These are phyloP conservation scores for Stramenopiles sp. DNA, from an alignment of 352 stramenopile species.

Conservation along the genomic window DNA sequence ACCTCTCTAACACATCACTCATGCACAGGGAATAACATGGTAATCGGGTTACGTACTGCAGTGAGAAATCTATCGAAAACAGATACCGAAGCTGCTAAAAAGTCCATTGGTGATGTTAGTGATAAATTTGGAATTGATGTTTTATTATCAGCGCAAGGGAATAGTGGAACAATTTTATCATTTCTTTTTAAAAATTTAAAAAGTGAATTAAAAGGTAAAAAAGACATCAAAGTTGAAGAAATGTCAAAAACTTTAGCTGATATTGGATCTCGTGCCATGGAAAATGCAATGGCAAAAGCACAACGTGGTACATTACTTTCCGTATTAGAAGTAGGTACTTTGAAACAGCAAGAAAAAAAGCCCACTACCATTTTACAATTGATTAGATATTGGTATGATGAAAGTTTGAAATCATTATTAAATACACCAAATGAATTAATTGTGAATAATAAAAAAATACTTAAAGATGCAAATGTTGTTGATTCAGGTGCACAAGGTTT, in stretches of 20 bases:
- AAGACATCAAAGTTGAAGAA: background rate
- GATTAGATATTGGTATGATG: background rate
- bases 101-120: no score
- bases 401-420: slow-evolving; percentile 1
- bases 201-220: background rate
- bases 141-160: background rate
- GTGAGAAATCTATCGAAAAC: background rate
- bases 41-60: background rate
- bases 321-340: background rate
- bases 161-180: background rate
- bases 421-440: slow-evolving; percentile 19
- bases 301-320: background rate
- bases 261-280: background rate
- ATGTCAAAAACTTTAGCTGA: background rate
- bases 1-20: no score
- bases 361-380: background rate
- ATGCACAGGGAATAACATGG: no score
- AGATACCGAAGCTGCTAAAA: background rate
- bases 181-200: background rate
- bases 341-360: background rate
- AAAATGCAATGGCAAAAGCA: background rate
- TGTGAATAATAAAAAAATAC: slow-evolving; percentile 19
- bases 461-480: slow-evolving; percentile 19
- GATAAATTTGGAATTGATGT: background rate
- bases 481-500: slow-evolving; percentile 20